Evolutionary conservation across 345 rosid species (phyloP).

Genomic region (Garcia nutans): DNA sequence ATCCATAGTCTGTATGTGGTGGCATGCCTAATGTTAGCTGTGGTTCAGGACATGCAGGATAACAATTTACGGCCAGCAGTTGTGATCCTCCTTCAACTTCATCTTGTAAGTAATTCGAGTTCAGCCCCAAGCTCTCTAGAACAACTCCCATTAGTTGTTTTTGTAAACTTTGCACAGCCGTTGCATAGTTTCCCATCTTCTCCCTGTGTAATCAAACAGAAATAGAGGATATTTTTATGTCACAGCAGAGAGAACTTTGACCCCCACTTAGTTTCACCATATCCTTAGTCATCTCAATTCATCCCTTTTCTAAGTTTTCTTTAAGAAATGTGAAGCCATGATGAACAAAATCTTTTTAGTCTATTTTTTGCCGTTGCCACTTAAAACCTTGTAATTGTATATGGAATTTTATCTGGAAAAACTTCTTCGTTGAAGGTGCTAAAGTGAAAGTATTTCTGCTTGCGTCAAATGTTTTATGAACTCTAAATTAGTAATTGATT

Average conservation of each 20-base stretch:
- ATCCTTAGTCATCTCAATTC: neutral
- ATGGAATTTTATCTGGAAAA: neutral
- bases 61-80: constrained; percentile 56
- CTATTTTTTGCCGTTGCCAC: neutral
- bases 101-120: constrained; percentile 39
- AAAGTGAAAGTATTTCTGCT: too few species aligned
- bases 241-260: neutral
- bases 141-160: constrained; percentile 42
- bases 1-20: constrained; percentile 57
- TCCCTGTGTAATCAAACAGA: constrained; percentile 28
- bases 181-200: constrained; percentile 51
- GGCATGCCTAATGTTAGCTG: constrained; percentile 56
- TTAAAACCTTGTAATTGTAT: neutral
- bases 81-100: constrained; percentile 51
- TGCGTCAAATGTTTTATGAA: neutral
- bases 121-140: constrained; percentile 48
- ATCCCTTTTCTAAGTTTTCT: neutral
- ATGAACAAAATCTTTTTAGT: neutral
- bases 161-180: constrained; percentile 44
- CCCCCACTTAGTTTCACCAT: neutral
- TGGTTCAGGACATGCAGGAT: constrained; percentile 60
- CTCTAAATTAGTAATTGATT: neutral
- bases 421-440: neutral
- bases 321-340: neutral
- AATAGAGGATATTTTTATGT: neutral